Conservation (phyloP, 768 basidiomycete genomes). For the Mycena belliarum region DNA sequence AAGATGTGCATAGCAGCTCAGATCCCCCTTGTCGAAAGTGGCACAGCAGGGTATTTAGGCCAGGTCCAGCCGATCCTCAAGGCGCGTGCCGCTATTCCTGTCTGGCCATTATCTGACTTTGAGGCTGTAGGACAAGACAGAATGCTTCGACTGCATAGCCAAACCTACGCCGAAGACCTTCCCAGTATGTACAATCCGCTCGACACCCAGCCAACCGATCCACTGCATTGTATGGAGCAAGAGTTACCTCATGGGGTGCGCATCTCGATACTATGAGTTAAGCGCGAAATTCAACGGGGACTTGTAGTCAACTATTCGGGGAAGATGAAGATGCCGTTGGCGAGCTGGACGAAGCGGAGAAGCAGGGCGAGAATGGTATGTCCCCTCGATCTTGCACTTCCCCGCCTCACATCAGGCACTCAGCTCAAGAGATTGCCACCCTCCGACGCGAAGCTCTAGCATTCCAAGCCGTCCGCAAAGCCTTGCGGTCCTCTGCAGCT, state of each 20-base stretch:
- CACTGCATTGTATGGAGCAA: constrained; percentile 99
- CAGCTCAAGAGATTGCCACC: constrained; percentile 88
- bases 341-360: constrained; percentile 91
- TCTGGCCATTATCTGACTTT: not conserved
- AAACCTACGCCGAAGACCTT: constrained; percentile 94
- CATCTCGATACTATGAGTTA: constrained; percentile 3
- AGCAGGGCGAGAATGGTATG: constrained; percentile 90
- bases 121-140: constrained; percentile 68
- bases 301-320: constrained; percentile 86
- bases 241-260: constrained; percentile 90
- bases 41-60: constrained; percentile 95
- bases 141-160: constrained; percentile 95
- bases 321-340: constrained; percentile 81
- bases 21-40: constrained; percentile 92
- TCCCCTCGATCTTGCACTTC: not conserved
- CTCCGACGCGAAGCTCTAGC: constrained; percentile 88
- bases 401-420: not conserved
- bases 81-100: constrained; percentile 39
- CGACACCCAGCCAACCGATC: constrained; percentile 94
- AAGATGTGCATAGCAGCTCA: constrained; percentile 95
- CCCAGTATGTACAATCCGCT: constrained; percentile 96
- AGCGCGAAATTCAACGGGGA: not conserved
- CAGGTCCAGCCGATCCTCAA: constrained; percentile 94
- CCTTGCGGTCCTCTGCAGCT: constrained; percentile 49
- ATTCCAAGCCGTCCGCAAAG: constrained; percentile 77